Base-by-base conservation (phyloP, 2,329 filamentous ascomycete genomes). In the Rugonectria rugulosa region DNA sequence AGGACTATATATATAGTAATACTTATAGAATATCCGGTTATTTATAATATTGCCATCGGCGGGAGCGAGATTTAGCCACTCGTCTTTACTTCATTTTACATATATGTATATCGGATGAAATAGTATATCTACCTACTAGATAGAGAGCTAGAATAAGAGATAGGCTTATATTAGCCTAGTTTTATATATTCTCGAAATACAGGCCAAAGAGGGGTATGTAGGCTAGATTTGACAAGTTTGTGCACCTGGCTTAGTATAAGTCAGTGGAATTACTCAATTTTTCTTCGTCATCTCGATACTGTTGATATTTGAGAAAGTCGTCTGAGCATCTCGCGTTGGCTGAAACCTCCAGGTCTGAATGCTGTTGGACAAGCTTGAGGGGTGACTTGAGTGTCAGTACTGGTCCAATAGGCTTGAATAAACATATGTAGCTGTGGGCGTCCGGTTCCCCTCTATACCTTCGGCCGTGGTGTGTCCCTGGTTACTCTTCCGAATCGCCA, bases 1-100 rank as follows among this genome's bases (percentile, higher is more conserved):
- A n/a, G 42, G 21, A 8, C 21, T 31, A 19, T 52, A 56, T 4
- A 34, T 42, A 19, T 47, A 52, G 14, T 19, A 19, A 11, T 42
- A 31, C 2, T 11, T 6, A 17, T 45, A 51, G 17, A 17, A 46
- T 2, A 17, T 29, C 6, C 44, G 14, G 6, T 46, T 21, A 11
- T 41, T 36, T 6, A 41, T 12, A 6, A 38, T 14, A 10, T 45
- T 14, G 11, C 42, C 12, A 12, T 17, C 4, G 10, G 15, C 31
- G 6, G 24, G 29, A 6, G n/a, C 21, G 7, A 17, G 4, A 4
- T 12, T 2, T 7, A n/a, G 32, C 8, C 2, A 17, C 12, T 12
- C 6, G 2, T 9, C 12, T 9, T 1, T 21, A n/a, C 5, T 5
- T 4, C 3, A 3, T 12, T 20, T 7, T 9, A 3, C 3, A 6